These are phyloP conservation scores for Lichtheimia hyalospora DNA, from an alignment of 371 early-diverging fungal genomes.

Conservation along the genomic window DNA sequence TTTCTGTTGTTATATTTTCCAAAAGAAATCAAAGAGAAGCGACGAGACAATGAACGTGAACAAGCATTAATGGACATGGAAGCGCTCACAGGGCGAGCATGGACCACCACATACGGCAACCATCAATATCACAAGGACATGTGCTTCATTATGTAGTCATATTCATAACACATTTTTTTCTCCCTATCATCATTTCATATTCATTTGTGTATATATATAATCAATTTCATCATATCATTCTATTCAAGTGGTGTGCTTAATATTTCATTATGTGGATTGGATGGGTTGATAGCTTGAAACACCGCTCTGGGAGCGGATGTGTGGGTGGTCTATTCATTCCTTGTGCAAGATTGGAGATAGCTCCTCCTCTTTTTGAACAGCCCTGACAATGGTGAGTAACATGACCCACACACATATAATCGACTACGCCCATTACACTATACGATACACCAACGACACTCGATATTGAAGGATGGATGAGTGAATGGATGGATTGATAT, in stretches of 20 bases:
- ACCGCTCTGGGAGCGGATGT: too few relatives aligned
- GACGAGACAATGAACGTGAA: constrained; percentile 62
- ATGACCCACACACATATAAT: too few relatives aligned
- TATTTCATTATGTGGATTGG: too few relatives aligned
- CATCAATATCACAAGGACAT: neutral
- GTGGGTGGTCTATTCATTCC: too few relatives aligned
- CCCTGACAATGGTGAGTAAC: constrained; percentile 1
- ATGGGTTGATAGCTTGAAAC: too few relatives aligned
- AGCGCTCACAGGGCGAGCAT: constrained; percentile 29
- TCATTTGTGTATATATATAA: constrained; percentile 2
- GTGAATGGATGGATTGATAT: constrained; percentile 8
- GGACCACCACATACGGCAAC: neutral
- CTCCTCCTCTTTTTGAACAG: constrained; percentile 1
- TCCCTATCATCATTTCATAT: neutral
- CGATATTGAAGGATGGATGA: constrained; percentile 10
- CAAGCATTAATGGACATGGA: constrained; percentile 55
- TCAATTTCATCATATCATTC: neutral
- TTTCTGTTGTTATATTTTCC: constrained; percentile 74
- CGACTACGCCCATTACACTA: too few relatives aligned
- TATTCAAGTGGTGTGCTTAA: too few relatives aligned
- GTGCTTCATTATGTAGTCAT: constrained; percentile 17
- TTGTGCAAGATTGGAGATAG: too few relatives aligned
- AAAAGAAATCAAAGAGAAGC: constrained; percentile 68
- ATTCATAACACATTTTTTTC: too few relatives aligned
- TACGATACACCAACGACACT: too few relatives aligned